Evolutionary conservation across 225 moss, liverwort and hornwort species (phyloP), one percentile per base, ranked within the genome.

Genomic region (Straminergon stramineum): DNA sequence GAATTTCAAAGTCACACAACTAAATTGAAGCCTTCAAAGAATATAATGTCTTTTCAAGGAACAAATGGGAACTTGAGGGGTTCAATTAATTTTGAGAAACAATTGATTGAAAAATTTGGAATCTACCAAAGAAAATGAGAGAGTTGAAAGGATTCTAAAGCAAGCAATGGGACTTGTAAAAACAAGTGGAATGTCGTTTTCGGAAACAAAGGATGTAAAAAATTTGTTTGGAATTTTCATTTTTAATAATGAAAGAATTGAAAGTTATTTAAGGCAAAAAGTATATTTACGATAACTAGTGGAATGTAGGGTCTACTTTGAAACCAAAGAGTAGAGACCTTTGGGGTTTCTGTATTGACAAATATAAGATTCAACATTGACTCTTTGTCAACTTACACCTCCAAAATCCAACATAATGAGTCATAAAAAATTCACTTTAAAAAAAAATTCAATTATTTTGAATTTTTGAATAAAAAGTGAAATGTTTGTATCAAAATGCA

Each of bases 201-300:
- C 1, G 0, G 0, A 31, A 75, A 75, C 2, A 31, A 75, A 75
- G 10, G 10, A 0, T 0, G 1, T 48, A 48, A 18, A 27, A 30
- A 10, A 17, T 31, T 71, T 48, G 4, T 19, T 51, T 48, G 17
- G 11, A 51, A 2, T 77, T 22, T 53, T 52, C 3, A 12, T 21
- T 32, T 21, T 19, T 1, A 12, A 51, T 7, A 22, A 77, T 77
- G 8, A 53, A 1, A 19, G 3, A 8, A 22, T 53, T 77, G 5
- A 53, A 53, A 8, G 3, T 22, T 53, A 8, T 55, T 55, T 23
- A 0, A 77, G 0, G 12, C 3, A 53, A 77, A 24, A 0, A 37
- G 37, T 53, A 37, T 24, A 56, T 3, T 37, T 56, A 78, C 1
- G 9, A 37, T 56, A 56, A 15, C 0, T 10, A 37, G 1, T 5